These are phyloP conservation scores for Usnea hakonensis DNA, from an alignment of 495 filamentous ascomycete genomes.

Conservation along the genomic window DNA sequence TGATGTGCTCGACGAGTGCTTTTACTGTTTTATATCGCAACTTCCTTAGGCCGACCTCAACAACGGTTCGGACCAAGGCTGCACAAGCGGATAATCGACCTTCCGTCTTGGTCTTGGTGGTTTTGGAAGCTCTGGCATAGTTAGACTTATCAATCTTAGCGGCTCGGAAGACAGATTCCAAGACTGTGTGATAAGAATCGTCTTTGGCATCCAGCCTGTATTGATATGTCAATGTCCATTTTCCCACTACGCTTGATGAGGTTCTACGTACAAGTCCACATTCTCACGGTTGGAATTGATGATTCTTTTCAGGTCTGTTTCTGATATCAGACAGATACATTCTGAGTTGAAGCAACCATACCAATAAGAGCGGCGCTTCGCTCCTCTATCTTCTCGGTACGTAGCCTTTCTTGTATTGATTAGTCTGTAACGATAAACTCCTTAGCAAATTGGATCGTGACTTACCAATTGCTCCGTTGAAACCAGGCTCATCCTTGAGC, in stretches of 20 bases:
- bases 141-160: slow-evolving; percentile 56
- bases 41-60: slow-evolving; percentile 58
- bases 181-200: slow-evolving; percentile 71
- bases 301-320: slow-evolving; percentile 53
- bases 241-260: background rate
- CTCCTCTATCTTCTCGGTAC: slow-evolving; percentile 48
- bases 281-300: slow-evolving; percentile 52
- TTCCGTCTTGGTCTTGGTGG: slow-evolving; percentile 39
- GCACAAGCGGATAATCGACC: slow-evolving; percentile 62
- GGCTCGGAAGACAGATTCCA: slow-evolving; percentile 70
- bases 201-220: slow-evolving; percentile 52
- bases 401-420: slow-evolving; percentile 32
- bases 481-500: background rate
- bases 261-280: slow-evolving; percentile 45
- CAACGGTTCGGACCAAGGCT: slow-evolving; percentile 59
- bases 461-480: slow-evolving; percentile 25
- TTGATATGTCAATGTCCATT: background rate
- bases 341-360: slow-evolving; percentile 32
- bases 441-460: background rate
- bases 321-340: slow-evolving; percentile 23
- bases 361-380: slow-evolving; percentile 46
- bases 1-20: slow-evolving; percentile 72
- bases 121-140: slow-evolving; percentile 50
- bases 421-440: slow-evolving; percentile 1
- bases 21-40: slow-evolving; percentile 69